A percentile compares a stretch with the other conserved stretches of the same genome.
Evolutionary conservation across 345 rosid genomes (phyloP).

Genomic region (Gossypium arboreum): DNA sequence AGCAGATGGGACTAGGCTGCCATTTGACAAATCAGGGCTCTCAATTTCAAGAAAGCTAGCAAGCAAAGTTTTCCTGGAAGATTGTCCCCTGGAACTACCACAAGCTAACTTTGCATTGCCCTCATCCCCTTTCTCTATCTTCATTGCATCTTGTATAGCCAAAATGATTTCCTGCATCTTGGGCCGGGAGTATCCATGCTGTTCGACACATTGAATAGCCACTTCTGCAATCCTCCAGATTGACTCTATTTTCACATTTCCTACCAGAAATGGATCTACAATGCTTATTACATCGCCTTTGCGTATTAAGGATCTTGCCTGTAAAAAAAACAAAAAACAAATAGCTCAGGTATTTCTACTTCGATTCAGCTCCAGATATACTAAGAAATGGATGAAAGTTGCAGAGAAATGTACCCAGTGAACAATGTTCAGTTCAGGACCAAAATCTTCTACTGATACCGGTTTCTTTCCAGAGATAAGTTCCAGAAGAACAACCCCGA

Average conservation of each 20-base stretch:
- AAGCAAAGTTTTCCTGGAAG: conserved; percentile 76
- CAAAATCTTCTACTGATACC: conserved; percentile 76
- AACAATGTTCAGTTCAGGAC: conserved; percentile 79
- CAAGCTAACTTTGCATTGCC: conserved; percentile 33
- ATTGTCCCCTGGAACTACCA: conserved; percentile 53
- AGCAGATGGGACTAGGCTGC: conserved; percentile 67
- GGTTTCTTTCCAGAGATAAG: conserved; percentile 90
- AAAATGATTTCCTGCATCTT: conserved; percentile 81
- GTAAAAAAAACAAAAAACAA: conserved; percentile 5
- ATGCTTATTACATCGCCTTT: conserved; percentile 78
- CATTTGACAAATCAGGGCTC: conserved; percentile 74
- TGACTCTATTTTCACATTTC: conserved; percentile 69
- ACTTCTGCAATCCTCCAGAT: conserved; percentile 89
- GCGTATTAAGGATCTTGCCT: conserved; percentile 84
- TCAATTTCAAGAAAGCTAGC: conserved; percentile 91
- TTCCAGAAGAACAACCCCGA: conserved; percentile 95
- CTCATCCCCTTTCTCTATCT: conserved; percentile 60
- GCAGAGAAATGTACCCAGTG: conserved; percentile 64
- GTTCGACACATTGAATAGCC: conserved; percentile 84
- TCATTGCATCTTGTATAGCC: conserved; percentile 82
- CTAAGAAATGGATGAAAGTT: neutral
- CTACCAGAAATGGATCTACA: conserved; percentile 55
- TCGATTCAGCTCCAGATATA: neutral
- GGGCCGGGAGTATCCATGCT: conserved; percentile 60
- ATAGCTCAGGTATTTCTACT: conserved; percentile 2